Conservation (phyloP, 164 flowering plant genomes). For the Taxillus chinensis region DNA sequence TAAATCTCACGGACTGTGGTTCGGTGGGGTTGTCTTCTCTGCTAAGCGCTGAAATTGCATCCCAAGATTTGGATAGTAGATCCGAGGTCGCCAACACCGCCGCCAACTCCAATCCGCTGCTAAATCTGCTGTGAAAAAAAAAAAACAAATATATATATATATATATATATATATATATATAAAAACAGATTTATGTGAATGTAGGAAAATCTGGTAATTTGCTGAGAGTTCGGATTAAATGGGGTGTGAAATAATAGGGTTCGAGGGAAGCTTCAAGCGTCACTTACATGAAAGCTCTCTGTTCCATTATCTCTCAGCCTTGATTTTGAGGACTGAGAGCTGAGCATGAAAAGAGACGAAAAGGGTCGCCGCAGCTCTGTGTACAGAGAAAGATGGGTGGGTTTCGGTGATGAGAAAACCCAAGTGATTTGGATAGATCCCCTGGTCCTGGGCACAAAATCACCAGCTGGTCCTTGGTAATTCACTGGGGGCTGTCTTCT, state of each 20-base stretch:
- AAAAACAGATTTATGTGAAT: too few species aligned
- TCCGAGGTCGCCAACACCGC: constrained; percentile 17
- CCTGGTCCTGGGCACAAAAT: background rate
- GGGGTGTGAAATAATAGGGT: too few species aligned
- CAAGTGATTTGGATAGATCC: constrained; percentile 7
- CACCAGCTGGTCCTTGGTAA: constrained; percentile 1
- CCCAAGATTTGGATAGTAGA: constrained; percentile 15
- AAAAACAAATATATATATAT: background rate
- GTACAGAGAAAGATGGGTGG: constrained; percentile 18
- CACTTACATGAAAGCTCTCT: too few species aligned
- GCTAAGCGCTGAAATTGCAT: constrained; percentile 6
- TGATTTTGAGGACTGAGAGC: constrained; percentile 8
- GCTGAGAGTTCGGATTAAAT: too few species aligned
- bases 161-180: too few species aligned
- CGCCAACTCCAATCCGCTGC: constrained; percentile 25
- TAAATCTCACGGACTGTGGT: constrained; percentile 5
- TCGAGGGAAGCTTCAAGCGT: too few species aligned
- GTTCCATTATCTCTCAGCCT: constrained; percentile 5
- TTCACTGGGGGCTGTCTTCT: background rate
- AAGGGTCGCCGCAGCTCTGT: constrained; percentile 12
- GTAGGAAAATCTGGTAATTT: too few species aligned
- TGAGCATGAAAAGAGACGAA: constrained; percentile 11
- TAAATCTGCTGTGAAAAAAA: constrained; percentile 16
- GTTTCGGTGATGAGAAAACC: constrained; percentile 16
- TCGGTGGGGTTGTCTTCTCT: background rate